These are phyloP conservation scores for Ustilaginoidea virens DNA, from an alignment of 2,329 filamentous ascomycete species.

Conservation along the genomic window DNA sequence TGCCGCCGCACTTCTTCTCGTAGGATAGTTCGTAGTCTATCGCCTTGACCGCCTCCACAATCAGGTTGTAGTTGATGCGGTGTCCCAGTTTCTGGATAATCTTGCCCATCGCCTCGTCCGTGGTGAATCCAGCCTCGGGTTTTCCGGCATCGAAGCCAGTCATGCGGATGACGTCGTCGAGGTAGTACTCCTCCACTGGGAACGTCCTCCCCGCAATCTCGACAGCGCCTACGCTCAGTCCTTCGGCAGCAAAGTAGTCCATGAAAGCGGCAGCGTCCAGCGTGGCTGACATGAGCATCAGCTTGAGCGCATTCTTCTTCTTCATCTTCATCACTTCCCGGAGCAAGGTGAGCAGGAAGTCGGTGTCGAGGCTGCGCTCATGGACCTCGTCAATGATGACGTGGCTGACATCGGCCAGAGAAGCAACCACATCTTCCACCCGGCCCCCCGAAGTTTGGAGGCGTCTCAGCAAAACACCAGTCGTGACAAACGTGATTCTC, in stretches of 20 bases:
- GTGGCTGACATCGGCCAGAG: constrained; percentile 81
- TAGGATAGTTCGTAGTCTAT: constrained; percentile 63
- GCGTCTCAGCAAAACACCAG: constrained; percentile 76
- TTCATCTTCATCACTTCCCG: constrained; percentile 63
- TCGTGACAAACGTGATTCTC: constrained; percentile 90
- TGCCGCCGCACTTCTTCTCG: constrained; percentile 56
- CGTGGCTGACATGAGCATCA: constrained; percentile 93
- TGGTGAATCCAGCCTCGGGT: constrained; percentile 27
- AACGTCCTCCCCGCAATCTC: constrained; percentile 82
- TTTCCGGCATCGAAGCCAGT: constrained; percentile 53
- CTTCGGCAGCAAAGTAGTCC: constrained; percentile 61
- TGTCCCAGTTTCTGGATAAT: constrained; percentile 59
- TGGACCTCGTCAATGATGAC: constrained; percentile 95
- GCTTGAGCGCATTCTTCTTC: constrained; percentile 66
- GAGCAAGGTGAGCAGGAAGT: constrained; percentile 80
- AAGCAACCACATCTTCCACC: constrained; percentile 64
- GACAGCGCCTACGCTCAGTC: constrained; percentile 57
- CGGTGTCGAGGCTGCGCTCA: constrained; percentile 85
- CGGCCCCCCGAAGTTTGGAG: constrained; percentile 80
- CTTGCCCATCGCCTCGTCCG: constrained; percentile 47
- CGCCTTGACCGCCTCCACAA: constrained; percentile 61
- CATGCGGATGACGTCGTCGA: constrained; percentile 73
- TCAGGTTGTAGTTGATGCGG: constrained; percentile 82
- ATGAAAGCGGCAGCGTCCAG: constrained; percentile 78
- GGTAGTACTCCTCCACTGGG: constrained; percentile 77